Evolutionary conservation across 2,329 filamentous ascomycete species (phyloP).

Genomic region (Lachnellula arida): DNA sequence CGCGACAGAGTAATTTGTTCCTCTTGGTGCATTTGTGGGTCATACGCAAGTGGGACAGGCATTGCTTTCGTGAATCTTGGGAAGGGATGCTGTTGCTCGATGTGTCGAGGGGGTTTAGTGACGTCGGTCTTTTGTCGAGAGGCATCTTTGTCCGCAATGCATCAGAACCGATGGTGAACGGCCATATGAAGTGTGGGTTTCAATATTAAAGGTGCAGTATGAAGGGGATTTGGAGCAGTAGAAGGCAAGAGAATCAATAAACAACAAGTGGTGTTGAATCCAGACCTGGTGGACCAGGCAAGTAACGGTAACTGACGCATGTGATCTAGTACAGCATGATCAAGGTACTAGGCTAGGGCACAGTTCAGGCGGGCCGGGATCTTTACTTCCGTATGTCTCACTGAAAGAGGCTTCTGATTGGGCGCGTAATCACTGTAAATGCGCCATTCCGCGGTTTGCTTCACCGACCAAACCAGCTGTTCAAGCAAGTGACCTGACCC

Average conservation of each 20-base stretch:
- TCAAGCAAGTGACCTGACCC: neutral
- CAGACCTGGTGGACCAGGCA: too few species aligned
- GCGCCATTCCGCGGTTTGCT: neutral
- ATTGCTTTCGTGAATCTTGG: neutral
- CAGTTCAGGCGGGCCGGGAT: slow-evolving; percentile 1
- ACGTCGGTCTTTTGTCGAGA: slow-evolving; percentile 9
- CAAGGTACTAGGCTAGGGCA: neutral
- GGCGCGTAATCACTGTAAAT: neutral
- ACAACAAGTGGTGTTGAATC: neutral
- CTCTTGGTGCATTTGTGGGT: slow-evolving; percentile 30
- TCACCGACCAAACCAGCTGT: neutral
- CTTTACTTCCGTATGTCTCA: neutral
- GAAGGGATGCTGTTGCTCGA: neutral
- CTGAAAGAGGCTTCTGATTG: slow-evolving; percentile 3
- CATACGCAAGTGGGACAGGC: slow-evolving; percentile 22
- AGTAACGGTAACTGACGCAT: neutral
- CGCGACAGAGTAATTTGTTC: slow-evolving; percentile 27
- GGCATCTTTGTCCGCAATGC: slow-evolving; percentile 6
- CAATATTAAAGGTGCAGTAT: too few species aligned
- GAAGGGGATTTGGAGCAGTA: neutral
- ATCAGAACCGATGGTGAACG: neutral
- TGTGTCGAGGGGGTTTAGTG: slow-evolving; percentile 5
- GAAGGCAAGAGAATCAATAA: neutral
- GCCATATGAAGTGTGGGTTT: neutral
- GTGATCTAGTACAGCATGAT: slow-evolving; percentile 2